Base-by-base conservation (phyloP, 2,329 filamentous ascomycete species). In the Fusarium sp. region DNA sequence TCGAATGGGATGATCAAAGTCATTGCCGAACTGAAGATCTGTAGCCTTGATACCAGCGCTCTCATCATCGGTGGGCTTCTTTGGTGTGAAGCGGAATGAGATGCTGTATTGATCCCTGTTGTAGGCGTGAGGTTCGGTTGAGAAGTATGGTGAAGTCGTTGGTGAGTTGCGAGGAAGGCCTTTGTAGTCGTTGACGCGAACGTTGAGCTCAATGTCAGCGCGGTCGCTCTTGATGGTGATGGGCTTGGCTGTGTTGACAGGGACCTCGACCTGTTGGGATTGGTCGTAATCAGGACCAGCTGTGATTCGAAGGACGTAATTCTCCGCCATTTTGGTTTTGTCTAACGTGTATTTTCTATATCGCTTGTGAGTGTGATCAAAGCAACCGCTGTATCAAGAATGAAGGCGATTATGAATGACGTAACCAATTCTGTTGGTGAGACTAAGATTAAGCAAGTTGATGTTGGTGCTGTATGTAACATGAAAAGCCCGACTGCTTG, bases 11-110 rank as follows among this genome's bases (percentile, higher is more conserved):
- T 93, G 89, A 78, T 97, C 95, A 79, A 98, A 98, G 84, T 98
- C 94, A 80, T 98, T 98, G 45, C 95, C 96, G 76, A 97, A 97
- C 60, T 98, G 90, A 6, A 99, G 86, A 70, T 97, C 91, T 31
- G 88, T 82, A 48, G 90, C 94, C 7, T 86, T 85, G 63, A 97
- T 90, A 39, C 87, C 86, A n/a, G 27, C 10, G 10, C 63, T 33
- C 10, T 72, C 66, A 6, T 73, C 65, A 8, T 69, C 68, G 46
- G 65, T 58, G 15, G 78, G 78, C 55, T 78, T 79, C 76, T 93
- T 93, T n/a, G 92, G 93, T 1, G 88, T 90, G 80, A 98, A 93
- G 49, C 89, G 88, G 79, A 97, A 92, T 37, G 89, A 87, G 76
- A 98, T 94, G 76, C 91, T 93, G 85, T 98, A 98, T 79, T 94